Percentiles rank a stretch among this genome's conserved stretches.
phyloP scores from a whole-genome alignment of 2,329 filamentous ascomycete genomes.

The Davidsoniella eucalypti region DNA sequence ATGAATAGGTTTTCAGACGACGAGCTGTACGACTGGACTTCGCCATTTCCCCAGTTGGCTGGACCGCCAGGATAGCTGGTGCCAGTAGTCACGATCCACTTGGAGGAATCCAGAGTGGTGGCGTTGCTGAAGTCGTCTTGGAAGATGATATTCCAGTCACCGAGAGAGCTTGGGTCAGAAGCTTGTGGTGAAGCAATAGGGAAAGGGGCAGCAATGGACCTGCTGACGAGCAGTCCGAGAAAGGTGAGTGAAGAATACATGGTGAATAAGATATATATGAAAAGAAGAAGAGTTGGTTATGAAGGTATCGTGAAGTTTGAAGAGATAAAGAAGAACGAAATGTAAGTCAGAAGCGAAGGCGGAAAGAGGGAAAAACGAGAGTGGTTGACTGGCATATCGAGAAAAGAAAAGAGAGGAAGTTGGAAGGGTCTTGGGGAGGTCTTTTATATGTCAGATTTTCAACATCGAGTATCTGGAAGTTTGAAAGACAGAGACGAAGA shows the following conservation, averaged over 20 bases:
- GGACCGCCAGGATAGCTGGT: constrained; percentile 30
- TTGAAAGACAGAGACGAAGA: too few species aligned
- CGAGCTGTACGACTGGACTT: constrained; percentile 30
- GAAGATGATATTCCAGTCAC: constrained; percentile 15
- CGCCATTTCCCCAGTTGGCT: constrained; percentile 31
- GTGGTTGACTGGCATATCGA: background rate
- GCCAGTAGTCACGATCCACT: constrained; percentile 20
- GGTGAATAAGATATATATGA: background rate
- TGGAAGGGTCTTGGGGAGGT: background rate
- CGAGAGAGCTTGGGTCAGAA: background rate
- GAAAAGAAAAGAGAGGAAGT: background rate
- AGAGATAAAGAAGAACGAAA: background rate
- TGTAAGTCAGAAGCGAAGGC: background rate
- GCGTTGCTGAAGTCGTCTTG: constrained; percentile 17
- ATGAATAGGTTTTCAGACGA: constrained; percentile 25
- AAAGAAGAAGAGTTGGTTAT: background rate
- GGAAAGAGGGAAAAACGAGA: background rate
- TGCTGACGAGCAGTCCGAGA: background rate
- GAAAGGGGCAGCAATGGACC: background rate
- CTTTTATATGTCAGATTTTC: background rate
- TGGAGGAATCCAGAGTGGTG: background rate
- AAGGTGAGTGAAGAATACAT: background rate
- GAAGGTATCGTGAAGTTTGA: background rate
- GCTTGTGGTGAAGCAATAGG: background rate
- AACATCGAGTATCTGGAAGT: background rate